Base-by-base conservation (phyloP, 1,139 yeast genomes). In the Diutina siamensis region DNA sequence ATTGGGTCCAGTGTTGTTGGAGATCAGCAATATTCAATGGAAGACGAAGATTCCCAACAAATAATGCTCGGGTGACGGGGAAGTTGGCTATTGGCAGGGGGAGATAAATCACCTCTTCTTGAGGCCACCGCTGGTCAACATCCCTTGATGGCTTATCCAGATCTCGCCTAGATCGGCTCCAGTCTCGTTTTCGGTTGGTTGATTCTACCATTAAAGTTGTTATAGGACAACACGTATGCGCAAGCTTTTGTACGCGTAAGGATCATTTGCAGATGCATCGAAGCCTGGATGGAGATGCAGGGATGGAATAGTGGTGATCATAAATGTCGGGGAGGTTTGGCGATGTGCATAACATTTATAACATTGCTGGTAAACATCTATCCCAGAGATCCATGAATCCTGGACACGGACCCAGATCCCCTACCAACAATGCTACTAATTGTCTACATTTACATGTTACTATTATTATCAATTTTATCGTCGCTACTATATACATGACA, bases 1-100 rank as follows among this genome's bases (percentile, higher is more conserved):
- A 57, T 13, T 54, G 55, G 44, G 60, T 60, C 48, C 71, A 53
- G 48, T 62, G 51, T 31, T 57, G 57, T 52, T 69, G 73, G 50
- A 71, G 66, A 47, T 59, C 60, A 32, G 56, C 55, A 21, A 70
- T 68, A 50, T 67, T 64, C 45, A 69, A 54, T 9, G 72, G 70
- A 12, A 62, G 55, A 13, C 70, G 60, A 46, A 71, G 59, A 50
- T 71, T 71, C 17, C 71, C 76, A 25, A 71, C 61, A 48, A 70
- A 64, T 33, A 71, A 52, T 0, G 75, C 74, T 44, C 75, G 55
- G 1, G 76, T 70, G 36, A 60, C 58, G 44, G 60, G 64, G 52
- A 62, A 71, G 35, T 56, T 51, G 1, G 72, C 59, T 20, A 55
- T 56, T 2, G 60, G 61, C 20, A 4, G 13, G 15, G 34, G 34